Evolutionary conservation across 177 flowering plant genomes (phyloP), one percentile per base, ranked within the genome.

Genomic region (Vitis hybrid): DNA sequence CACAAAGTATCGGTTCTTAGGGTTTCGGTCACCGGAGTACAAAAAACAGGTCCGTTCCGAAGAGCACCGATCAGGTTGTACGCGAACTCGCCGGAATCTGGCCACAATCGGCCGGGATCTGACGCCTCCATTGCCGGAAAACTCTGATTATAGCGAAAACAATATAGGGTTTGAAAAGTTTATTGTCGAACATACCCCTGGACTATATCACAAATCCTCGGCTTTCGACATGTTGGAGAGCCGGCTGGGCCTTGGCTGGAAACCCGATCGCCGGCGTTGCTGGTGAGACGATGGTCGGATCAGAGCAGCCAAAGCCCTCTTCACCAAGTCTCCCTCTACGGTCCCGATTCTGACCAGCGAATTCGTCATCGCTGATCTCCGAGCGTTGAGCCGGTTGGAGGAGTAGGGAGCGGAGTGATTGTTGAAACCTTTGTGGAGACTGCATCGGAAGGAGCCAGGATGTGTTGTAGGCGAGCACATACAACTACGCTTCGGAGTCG

Each of bases 361-460:
- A 69, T 85, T 85, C 73, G 84, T 79, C 88, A 83, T 83, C 58
- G 88, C 86, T 14, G 88, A 85, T 24, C 86, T 61, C 12, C 84
- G 68, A 51, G 83, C 81, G 68, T 83, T 79, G 20, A 84, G 63
- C 54, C 86, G 64, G 71, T 83, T 72, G 57, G 80, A 71, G 56
- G 74, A 65, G 69, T 68, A 69, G 53, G 68, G 8, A 0, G 10
- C n/a, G 30, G 52, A n/a, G 50, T 58, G 61, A 3, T 70, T 69
- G 20, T 55, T 61, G 67, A 50, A 50, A 13, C 63, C 72, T 70
- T 82, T 88, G 74, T 90, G 90, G 11, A 86, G 76, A 53, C 94
- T 86, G 73, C 96, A 91, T 14, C 96, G 82, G 78, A 91, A 91
- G 17, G 96, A 91, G 27, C 96, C 96, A 1, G 93, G 96, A 65